Base-by-base conservation (phyloP, 345 rosid species). In the Sapria himalayana region DNA sequence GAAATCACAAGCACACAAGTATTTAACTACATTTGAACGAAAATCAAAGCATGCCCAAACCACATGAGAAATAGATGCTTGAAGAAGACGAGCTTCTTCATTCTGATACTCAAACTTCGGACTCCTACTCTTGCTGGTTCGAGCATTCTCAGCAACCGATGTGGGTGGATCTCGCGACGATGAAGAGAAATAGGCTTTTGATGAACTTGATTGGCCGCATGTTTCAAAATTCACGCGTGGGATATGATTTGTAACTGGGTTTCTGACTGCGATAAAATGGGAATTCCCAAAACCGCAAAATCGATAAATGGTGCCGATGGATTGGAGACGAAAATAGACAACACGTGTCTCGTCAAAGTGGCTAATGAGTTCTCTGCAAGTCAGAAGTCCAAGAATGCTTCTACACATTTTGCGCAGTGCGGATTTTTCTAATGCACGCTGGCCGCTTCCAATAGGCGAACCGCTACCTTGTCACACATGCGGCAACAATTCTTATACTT, bases 51-150 rank as follows among this genome's bases (percentile, higher is more conserved):
- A 19, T 29, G 37, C 12, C 52, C 81, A 0, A 9, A 85, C 96
- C 72, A 75, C 97, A 57, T 81, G 92, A 12, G 57, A 78, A 10
- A 85, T 74, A 23, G 97, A 73, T 37, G 94, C 79, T 27, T 57
- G 55, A 24, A 81, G 92, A 29, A 85, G 72, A 32, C 89, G 74
- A 42, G 71, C 72, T 48, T 75, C 92, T 66, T 85, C 89, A 17
- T 71, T 81, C 48, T 66, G 69, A 45, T 73, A 78, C 45, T 59
- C 81, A 17, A 50, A 66, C 22, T 57, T 49, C 1, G 73, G 84
- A 11, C 58, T 57, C 63, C 60, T 58, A 41, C 70, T 60, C 55
- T 62, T 52, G 3, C 36, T 50, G 19, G 64, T 64, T 0, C 31
- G 59, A 45, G 56, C 29, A 37, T 67, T 73, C 51, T 69, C 73